These are phyloP conservation scores for Hortiboletus flavorubellus DNA, from an alignment of 768 basidiomycete genomes.

Conservation along the genomic window DNA sequence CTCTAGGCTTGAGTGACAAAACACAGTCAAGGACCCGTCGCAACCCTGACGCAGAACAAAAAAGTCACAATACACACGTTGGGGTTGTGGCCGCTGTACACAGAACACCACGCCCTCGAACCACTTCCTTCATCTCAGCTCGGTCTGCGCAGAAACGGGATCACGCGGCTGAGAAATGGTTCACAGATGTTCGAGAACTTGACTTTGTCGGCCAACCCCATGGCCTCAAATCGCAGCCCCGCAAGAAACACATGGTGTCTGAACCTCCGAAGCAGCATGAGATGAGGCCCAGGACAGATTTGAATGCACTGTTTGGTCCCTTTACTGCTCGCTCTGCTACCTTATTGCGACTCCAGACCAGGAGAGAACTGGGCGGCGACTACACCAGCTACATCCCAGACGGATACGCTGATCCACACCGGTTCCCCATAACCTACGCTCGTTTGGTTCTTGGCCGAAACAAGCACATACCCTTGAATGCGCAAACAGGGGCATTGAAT, in stretches of 20 bases:
- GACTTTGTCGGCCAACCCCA: constrained; percentile 10
- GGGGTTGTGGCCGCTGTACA: background rate
- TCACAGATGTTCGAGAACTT: constrained; percentile 18
- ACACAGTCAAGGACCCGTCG: constrained; percentile 1
- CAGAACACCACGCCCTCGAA: constrained; percentile 1
- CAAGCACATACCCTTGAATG: constrained; percentile 38
- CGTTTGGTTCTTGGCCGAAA: constrained; percentile 41
- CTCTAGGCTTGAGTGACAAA: constrained; percentile 19
- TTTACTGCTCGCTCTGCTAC: background rate
- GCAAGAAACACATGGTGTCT: constrained; percentile 1
- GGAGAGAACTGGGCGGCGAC: constrained; percentile 45
- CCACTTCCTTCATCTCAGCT: constrained; percentile 21
- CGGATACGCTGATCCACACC: constrained; percentile 26
- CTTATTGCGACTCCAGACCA: constrained; percentile 22
- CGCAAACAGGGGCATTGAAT: constrained; percentile 38
- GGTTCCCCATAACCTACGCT: constrained; percentile 41
- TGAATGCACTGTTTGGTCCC: constrained; percentile 19
- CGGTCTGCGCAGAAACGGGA: constrained; percentile 24
- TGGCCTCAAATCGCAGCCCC: background rate
- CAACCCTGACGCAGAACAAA: constrained; percentile 1
- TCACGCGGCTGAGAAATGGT: constrained; percentile 24
- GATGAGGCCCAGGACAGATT: constrained; percentile 21
- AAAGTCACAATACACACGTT: background rate
- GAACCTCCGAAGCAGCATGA: constrained; percentile 13
- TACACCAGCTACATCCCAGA: constrained; percentile 46